Percentiles rank a stretch among this genome's conserved stretches.
Conservation (phyloP, 2,329 filamentous ascomycete genomes). For the Fonsecaea nubica region DNA sequence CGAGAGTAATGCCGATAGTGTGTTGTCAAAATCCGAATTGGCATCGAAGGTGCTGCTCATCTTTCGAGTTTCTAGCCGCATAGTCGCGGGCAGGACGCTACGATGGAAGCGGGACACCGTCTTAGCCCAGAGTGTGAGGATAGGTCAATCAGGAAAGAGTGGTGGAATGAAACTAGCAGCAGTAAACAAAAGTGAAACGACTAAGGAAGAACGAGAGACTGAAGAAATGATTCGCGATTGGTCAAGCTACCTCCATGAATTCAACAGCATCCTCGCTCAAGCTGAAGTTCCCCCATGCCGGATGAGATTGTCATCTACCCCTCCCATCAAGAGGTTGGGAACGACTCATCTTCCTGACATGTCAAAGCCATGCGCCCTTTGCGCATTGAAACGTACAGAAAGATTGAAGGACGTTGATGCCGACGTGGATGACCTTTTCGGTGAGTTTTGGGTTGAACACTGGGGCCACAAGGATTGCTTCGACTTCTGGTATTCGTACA, state of each 20-base stretch:
- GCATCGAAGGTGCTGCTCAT: slow-evolving; percentile 23
- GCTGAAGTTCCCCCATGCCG: slow-evolving; percentile 47
- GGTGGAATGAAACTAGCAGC: slow-evolving; percentile 91
- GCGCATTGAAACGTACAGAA: slow-evolving; percentile 87
- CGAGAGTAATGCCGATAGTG: slow-evolving; percentile 5
- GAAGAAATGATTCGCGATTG: slow-evolving; percentile 77
- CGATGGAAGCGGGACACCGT: slow-evolving; percentile 91
- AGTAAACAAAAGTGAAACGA: slow-evolving; percentile 80
- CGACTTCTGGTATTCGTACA: slow-evolving; percentile 84
- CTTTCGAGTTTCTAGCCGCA: slow-evolving; percentile 70
- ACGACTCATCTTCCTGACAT: slow-evolving; percentile 45
- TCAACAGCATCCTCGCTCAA: slow-evolving; percentile 65
- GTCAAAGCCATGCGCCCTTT: slow-evolving; percentile 70
- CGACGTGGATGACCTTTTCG: slow-evolving; percentile 85
- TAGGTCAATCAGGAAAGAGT: slow-evolving; percentile 72
- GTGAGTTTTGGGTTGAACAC: slow-evolving; percentile 94
- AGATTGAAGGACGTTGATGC: slow-evolving; percentile 76
- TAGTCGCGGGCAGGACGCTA: slow-evolving; percentile 82
- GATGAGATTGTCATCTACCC: slow-evolving; percentile 24
- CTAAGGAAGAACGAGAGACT: slow-evolving; percentile 83
- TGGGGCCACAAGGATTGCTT: slow-evolving; percentile 81
- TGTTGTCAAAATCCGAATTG: slow-evolving; percentile 18
- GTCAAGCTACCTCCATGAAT: slow-evolving; percentile 75
- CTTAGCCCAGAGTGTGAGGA: slow-evolving; percentile 85
- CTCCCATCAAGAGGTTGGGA: slow-evolving; percentile 20